Evolutionary conservation across 208 protist species (phyloP), one percentile per base, ranked within the genome.

Genomic region (Acanthamoeba castellanii): DNA sequence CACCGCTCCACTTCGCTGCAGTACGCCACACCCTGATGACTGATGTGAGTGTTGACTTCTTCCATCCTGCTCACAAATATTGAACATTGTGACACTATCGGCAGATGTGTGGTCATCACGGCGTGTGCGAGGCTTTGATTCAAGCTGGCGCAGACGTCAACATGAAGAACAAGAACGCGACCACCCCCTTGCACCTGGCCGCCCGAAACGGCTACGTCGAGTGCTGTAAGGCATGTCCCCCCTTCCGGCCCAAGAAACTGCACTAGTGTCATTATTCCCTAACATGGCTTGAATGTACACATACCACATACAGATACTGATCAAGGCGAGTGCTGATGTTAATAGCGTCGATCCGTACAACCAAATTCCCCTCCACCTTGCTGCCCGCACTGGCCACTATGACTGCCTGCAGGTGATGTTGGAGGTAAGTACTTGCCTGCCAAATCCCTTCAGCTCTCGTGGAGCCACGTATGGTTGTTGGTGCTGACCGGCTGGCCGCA

Each of bases 51-150:
- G 61, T 42, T 13, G 9, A 25, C 30, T 42, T 42, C 37, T 42
- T 42, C 37, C 37, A 42, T 42, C 37, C 37, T 42, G 37, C 37
- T 42, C 3, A 1, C 37, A 1, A 42, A 42, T 3, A 42, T 3
- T n/a, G n/a, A n/a, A n/a, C 55, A 61, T 13, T n/a, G n/a, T n/a
- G n/a, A 61, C 55, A 1, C 1, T 22, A 61, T 2, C 6, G 11
- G 64, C 52, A 90, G 82, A 93, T 93, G 88, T 93, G 88, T 25
- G 88, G 88, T 14, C 88, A 93, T n/a, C 88, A 93, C 42, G 88
- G 45, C 20, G 88, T 37, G 20, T 78, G 88, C 27, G 59, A 93
- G 47, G 30, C 25, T 5, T 34, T 93, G n/a, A n/a, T 93, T 22
- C 34, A 70, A 34, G 45, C 37, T 4, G 88, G 88, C 0, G 88